These are phyloP conservation scores for Magnusiomyces paraingens DNA, from an alignment of 1,139 yeast genomes.

Conservation along the genomic window DNA sequence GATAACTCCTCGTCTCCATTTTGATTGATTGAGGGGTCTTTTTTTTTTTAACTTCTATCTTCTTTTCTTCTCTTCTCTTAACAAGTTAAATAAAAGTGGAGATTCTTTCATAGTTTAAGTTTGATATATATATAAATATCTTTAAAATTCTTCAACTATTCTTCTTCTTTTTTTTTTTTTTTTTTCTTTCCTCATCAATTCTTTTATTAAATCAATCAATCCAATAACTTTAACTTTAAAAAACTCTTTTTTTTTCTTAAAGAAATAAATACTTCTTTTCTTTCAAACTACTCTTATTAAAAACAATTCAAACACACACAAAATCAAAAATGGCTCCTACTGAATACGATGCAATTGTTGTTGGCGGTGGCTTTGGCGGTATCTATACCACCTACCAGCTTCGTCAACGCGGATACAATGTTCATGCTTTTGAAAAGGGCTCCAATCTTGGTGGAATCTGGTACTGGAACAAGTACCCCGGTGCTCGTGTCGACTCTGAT, in stretches of 20 bases:
- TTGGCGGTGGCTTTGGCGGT: constrained; percentile 49
- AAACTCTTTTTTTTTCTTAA: not conserved
- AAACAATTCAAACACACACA: not conserved
- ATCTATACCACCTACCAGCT: constrained; percentile 34
- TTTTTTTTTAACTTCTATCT: too few species aligned
- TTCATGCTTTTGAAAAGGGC: constrained; percentile 40
- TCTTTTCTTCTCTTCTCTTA: too few species aligned
- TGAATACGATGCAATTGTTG: constrained; percentile 32
- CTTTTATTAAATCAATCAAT: not conserved
- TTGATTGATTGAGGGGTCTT: too few species aligned
- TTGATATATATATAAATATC: not conserved
- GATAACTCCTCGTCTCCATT: too few species aligned
- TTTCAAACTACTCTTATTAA: not conserved
- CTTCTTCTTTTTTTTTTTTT: not conserved
- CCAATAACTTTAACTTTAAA: not conserved
- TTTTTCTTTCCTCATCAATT: not conserved
- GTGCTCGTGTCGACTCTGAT: constrained; percentile 44
- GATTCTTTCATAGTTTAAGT: not conserved
- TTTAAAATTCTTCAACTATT: not conserved
- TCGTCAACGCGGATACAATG: constrained; percentile 36
- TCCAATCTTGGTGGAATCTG: constrained; percentile 49
- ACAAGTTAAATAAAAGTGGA: too few species aligned
- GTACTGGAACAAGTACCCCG: constrained; percentile 50
- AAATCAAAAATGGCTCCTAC: constrained; percentile 5
- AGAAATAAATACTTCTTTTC: too few species aligned